phyloP scores from a whole-genome alignment of 164 flowering plant species.

The Macadamia integrifolia region DNA sequence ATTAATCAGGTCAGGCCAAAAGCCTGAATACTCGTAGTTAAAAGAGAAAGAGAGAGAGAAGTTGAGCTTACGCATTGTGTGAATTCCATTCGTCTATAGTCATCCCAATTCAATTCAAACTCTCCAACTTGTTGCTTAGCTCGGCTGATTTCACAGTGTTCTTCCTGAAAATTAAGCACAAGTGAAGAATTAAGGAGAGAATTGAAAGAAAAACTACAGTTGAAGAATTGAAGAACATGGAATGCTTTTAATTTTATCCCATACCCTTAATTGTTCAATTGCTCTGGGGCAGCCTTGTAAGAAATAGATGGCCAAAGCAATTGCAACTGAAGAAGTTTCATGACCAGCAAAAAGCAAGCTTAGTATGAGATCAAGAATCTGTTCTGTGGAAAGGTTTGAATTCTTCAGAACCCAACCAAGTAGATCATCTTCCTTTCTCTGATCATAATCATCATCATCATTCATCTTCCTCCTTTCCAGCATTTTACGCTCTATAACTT shows the following conservation, averaged over 20 bases:
- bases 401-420: slow-evolving; percentile 86
- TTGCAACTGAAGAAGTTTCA: slow-evolving; percentile 86
- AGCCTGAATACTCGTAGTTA: no score
- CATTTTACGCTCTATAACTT: slow-evolving; percentile 70
- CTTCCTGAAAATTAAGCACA: slow-evolving; percentile 43
- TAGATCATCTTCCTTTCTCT: slow-evolving; percentile 56
- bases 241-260: not conserved
- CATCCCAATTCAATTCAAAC: slow-evolving; percentile 67
- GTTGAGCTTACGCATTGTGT: slow-evolving; percentile 68
- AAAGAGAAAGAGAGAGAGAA: no score
- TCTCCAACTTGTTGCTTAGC: slow-evolving; percentile 49
- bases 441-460: slow-evolving; percentile 25
- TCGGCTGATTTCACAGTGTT: slow-evolving; percentile 55
- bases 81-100: slow-evolving; percentile 95
- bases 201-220: no score
- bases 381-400: slow-evolving; percentile 75
- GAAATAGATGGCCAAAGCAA: slow-evolving; percentile 82
- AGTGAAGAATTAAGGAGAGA: not conserved
- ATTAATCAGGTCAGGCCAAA: no score
- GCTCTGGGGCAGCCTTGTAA: slow-evolving; percentile 59
- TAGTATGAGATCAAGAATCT: slow-evolving; percentile 74
- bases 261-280: slow-evolving; percentile 61
- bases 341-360: slow-evolving; percentile 95
- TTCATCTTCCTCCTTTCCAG: slow-evolving; percentile 43
- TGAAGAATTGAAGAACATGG: no score